Evolutionary conservation across 805 yeast species (phyloP), one percentile per base, ranked within the genome.

Genomic region (Maudiozyma barnettii): DNA sequence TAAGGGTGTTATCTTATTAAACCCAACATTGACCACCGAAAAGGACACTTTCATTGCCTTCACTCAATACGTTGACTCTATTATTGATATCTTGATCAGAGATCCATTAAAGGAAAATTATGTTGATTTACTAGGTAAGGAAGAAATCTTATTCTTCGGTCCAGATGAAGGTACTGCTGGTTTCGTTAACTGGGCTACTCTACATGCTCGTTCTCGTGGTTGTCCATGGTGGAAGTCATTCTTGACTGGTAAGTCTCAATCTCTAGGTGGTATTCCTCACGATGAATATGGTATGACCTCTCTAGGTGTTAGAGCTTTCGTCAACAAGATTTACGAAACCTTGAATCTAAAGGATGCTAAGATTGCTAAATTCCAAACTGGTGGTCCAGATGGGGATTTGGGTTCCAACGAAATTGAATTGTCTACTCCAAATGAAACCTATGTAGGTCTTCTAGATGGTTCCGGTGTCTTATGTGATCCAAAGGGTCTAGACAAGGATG

Each of bases 121-220:
- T 63, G 90, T 91, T 45, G 98, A 91, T 64, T 72, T 86, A 48
- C 82, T 87, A 64, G 78, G 79, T 48, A 77, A 84, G 60, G 87
- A 85, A 44, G 99, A 91, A 73, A 91, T 93, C 58, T 72, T 93
- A 57, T 91, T 87, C 67, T 84, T 91, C 82, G 99, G 99, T 47
- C 99, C 99, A n/a, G 99, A 91, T 70, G 99, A 91, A 74, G 95
- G 95, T 66, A 90, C 98, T 45, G 98, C 99, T 19, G 84, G 83
- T 21, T 82, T 85, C 60, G 95, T 89, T 45, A 90, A 93, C 67
- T 91, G 98, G 98, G 98, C 99, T 10, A 93, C 98, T 22, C 69
- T 81, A 56, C 98, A 91, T 64, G 98, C 99, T 23, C 80, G 84
- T 59, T 68, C 71, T 48, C 82, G 99, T 68, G 95, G 95, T 52